These are phyloP conservation scores for Saccharata proteae DNA, from an alignment of 2,329 filamentous ascomycete species.

Conservation along the genomic window DNA sequence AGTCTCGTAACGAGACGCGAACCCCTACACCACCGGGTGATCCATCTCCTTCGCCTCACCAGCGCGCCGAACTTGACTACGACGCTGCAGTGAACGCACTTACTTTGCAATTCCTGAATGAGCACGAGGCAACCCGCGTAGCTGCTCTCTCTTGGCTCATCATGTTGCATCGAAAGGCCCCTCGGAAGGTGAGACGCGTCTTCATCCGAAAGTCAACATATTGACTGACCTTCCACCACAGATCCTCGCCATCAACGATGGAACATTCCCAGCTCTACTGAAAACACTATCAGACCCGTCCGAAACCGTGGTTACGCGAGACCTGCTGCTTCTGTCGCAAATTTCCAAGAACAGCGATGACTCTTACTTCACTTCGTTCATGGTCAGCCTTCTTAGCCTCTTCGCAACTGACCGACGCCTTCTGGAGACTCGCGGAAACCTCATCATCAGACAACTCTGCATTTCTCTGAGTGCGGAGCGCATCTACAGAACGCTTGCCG, in stretches of 20 bases:
- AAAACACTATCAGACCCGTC: slow-evolving; percentile 94
- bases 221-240: slow-evolving; percentile 11
- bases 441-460: slow-evolving; percentile 93
- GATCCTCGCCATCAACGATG: slow-evolving; percentile 82
- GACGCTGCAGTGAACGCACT: slow-evolving; percentile 87
- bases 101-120: slow-evolving; percentile 86
- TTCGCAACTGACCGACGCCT: slow-evolving; percentile 90
- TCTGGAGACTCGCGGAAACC: slow-evolving; percentile 81
- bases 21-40: slow-evolving; percentile 31
- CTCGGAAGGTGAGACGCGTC: slow-evolving; percentile 56
- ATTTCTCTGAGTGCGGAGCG: slow-evolving; percentile 85
- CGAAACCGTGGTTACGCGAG: slow-evolving; percentile 89
- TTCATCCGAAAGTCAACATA: background rate
- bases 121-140: slow-evolving; percentile 90
- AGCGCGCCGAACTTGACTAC: slow-evolving; percentile 75
- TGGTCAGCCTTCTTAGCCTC: slow-evolving; percentile 89
- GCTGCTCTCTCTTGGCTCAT: slow-evolving; percentile 92
- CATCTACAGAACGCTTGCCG: slow-evolving; percentile 89
- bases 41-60: slow-evolving; percentile 19
- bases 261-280: slow-evolving; percentile 87
- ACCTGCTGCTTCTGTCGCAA: slow-evolving; percentile 84
- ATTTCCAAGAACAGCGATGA: slow-evolving; percentile 96
- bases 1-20: slow-evolving; percentile 18
- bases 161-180: slow-evolving; percentile 93
- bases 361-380: slow-evolving; percentile 94